phyloP scores from a whole-genome alignment of 2,329 filamentous ascomycete species.

The Nemania abortiva region DNA sequence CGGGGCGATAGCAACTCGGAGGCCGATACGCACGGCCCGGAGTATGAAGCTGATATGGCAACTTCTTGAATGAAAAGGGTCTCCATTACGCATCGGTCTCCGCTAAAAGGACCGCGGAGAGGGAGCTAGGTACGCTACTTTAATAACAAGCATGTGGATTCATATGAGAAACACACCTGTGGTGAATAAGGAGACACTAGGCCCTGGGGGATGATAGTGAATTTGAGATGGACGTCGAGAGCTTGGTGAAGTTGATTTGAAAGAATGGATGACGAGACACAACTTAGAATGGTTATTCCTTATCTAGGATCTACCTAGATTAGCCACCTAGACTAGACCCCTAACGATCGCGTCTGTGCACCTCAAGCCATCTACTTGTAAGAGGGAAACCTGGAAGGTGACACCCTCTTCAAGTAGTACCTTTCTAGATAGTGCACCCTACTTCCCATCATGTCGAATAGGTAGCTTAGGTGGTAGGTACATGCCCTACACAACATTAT shows the following conservation, averaged over 20 bases:
- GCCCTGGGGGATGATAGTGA: not conserved
- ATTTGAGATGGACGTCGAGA: not conserved
- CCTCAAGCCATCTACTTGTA: too few species aligned
- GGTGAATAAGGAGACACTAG: not conserved
- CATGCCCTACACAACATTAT: too few species aligned
- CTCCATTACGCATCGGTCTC: not conserved
- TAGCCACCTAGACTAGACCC: too few species aligned
- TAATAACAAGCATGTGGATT: not conserved
- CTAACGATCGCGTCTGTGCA: too few species aligned
- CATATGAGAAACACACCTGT: not conserved
- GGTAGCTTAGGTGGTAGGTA: too few species aligned
- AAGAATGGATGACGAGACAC: not conserved
- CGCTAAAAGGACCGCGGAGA: too few species aligned
- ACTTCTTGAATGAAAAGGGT: not conserved
- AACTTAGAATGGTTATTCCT: not conserved
- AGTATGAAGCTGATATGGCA: not conserved
- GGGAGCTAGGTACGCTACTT: too few species aligned
- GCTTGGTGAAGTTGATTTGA: not conserved
- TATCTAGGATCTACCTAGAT: not conserved
- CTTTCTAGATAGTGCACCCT: too few species aligned
- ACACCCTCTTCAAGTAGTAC: too few species aligned
- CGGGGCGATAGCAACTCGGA: not conserved
- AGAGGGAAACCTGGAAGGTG: too few species aligned
- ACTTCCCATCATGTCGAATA: too few species aligned
- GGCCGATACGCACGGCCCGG: too few species aligned